These are phyloP conservation scores for Sanchytrium tribonematis DNA, from an alignment of 371 early-diverging fungal species.

Conservation along the genomic window DNA sequence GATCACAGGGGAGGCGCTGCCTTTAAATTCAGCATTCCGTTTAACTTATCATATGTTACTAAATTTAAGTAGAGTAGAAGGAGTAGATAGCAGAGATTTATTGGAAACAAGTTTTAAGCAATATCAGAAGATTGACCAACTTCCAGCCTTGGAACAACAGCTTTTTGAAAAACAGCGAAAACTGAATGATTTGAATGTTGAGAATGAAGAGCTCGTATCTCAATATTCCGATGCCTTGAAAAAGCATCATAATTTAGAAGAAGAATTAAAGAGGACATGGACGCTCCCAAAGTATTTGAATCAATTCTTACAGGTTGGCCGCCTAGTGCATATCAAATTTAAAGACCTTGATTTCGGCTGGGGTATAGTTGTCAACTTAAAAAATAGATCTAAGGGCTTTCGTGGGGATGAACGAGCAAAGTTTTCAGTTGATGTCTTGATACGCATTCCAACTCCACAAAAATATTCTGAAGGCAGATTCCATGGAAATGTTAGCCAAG, in stretches of 20 bases:
- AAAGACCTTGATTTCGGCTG: constrained; percentile 56
- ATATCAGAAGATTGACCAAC: constrained; percentile 59
- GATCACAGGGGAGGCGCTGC: constrained; percentile 78
- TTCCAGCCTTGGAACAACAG: constrained; percentile 38
- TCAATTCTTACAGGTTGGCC: constrained; percentile 12
- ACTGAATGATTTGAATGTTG: constrained; percentile 29
- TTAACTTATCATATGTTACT: constrained; percentile 98
- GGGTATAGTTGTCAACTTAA: constrained; percentile 46
- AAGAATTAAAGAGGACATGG: constrained; percentile 43
- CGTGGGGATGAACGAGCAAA: constrained; percentile 11
- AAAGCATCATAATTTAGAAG: constrained; percentile 30
- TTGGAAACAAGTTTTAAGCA: constrained; percentile 84
- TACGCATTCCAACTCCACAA: constrained; percentile 10
- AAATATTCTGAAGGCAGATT: not conserved
- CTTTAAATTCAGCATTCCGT: constrained; percentile 87
- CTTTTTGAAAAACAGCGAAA: not conserved
- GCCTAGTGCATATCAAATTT: not conserved
- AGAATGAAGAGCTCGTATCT: constrained; percentile 33
- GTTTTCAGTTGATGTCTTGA: constrained; percentile 51
- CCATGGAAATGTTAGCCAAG: not conserved
- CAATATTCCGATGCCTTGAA: constrained; percentile 44
- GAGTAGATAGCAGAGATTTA: constrained; percentile 76
- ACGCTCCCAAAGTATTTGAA: constrained; percentile 44
- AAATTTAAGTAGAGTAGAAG: constrained; percentile 91
- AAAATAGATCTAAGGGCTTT: constrained; percentile 4